Conservation (phyloP, 176 grass and related monocot species). For the Saccharum officinarum region DNA sequence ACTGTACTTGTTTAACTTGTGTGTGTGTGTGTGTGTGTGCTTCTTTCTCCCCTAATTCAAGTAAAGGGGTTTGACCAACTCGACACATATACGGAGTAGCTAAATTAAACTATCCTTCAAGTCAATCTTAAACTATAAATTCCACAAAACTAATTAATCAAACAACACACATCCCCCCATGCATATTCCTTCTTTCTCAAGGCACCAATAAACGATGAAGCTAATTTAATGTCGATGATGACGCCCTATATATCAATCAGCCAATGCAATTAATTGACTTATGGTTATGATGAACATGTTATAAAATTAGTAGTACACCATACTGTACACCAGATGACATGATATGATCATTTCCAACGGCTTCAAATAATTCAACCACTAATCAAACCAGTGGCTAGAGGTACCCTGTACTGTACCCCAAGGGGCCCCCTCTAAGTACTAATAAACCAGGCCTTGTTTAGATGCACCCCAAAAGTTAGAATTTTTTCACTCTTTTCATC, state of each 20-base stretch:
- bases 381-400: no score
- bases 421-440: neutral
- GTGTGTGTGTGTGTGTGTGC: no score
- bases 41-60: neutral
- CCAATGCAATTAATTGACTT: neutral
- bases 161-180: neutral
- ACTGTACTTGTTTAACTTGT: neutral
- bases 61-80: slow-evolving; percentile 19
- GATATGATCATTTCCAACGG: neutral
- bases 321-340: neutral
- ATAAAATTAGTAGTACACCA: no score
- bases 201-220: neutral
- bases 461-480: no score
- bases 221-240: neutral
- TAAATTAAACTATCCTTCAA: neutral
- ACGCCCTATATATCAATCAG: neutral
- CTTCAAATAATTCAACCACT: no score
- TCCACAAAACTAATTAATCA: neutral
- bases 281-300: neutral
- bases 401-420: no score
- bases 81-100: neutral
- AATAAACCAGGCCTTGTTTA: no score
- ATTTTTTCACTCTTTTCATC: no score
- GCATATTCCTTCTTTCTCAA: neutral
- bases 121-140: slow-evolving; percentile 6